Conservation (phyloP, 139 green algal genomes). For the Chlorella ohadii region DNA sequence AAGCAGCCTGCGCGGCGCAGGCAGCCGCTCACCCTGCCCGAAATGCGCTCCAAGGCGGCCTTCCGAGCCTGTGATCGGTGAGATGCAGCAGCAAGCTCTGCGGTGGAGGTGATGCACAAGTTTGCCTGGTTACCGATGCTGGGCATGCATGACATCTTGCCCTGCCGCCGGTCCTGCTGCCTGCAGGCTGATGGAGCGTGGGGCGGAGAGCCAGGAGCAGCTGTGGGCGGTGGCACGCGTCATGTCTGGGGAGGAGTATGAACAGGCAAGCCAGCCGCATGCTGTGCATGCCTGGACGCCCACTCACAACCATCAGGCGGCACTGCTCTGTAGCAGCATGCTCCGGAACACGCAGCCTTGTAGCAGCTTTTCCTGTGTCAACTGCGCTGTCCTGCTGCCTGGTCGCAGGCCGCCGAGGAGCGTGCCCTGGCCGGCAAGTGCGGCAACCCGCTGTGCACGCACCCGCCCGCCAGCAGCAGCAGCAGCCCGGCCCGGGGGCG, state of each 20-base stretch:
- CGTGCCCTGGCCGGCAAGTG: conserved; percentile 27
- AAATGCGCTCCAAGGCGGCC: conserved; percentile 27
- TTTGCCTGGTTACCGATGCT: too few relatives aligned
- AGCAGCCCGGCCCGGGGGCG: not conserved
- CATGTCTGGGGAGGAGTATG: conserved; percentile 45
- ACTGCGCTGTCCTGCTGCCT: not conserved
- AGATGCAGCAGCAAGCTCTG: not conserved
- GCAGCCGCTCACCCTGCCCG: not conserved
- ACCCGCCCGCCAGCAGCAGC: not conserved
- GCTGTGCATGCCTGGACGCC: too few relatives aligned
- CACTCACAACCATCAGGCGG: too few relatives aligned
- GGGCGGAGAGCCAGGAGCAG: conserved; percentile 5
- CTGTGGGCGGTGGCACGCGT: conserved; percentile 42
- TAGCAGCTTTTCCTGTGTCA: not conserved
- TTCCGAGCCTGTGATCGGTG: conserved; percentile 44
- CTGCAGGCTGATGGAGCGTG: conserved; percentile 39
- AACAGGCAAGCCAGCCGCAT: not conserved
- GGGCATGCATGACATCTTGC: too few relatives aligned
- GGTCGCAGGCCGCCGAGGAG: conserved; percentile 35
- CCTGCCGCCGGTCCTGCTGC: not conserved
- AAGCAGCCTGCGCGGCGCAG: too few relatives aligned
- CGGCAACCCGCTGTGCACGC: conserved; percentile 36
- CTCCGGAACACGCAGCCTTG: not conserved
- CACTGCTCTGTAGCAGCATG: too few relatives aligned
- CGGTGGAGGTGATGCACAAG: too few relatives aligned